Percentiles rank a stretch among this genome's conserved stretches.
phyloP scores from a whole-genome alignment of 2,329 filamentous ascomycete species.

The Ophiostoma ips region DNA sequence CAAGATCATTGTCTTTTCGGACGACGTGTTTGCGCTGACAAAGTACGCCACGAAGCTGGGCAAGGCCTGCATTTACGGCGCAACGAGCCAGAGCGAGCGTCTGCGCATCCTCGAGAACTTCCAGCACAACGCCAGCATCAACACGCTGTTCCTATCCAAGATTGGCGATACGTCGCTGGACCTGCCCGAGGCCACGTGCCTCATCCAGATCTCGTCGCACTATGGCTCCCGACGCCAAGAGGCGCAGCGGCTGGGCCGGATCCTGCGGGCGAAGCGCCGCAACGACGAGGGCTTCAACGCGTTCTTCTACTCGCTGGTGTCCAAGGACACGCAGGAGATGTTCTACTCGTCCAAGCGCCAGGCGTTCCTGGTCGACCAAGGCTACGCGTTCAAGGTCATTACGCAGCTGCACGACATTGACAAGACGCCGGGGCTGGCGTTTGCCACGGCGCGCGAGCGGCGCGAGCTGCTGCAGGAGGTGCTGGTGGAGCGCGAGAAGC shows the following conservation, averaged over 20 bases:
- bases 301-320: conserved; percentile 96
- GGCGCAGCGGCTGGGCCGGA: conserved; percentile 82
- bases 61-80: conserved; percentile 86
- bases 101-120: conserved; percentile 85
- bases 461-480: conserved; percentile 81
- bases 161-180: conserved; percentile 98
- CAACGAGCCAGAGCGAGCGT: conserved; percentile 73
- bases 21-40: conserved; percentile 87
- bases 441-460: conserved; percentile 63
- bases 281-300: conserved; percentile 99
- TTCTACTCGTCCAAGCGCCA: conserved; percentile 93
- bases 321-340: conserved; percentile 97
- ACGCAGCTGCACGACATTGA: conserved; percentile 89
- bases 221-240: conserved; percentile 95
- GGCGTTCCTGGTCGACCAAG: conserved; percentile 93
- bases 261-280: conserved; percentile 83
- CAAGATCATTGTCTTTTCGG: conserved; percentile 96
- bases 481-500: conserved; percentile 55
- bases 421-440: conserved; percentile 65
- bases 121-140: conserved; percentile 78
- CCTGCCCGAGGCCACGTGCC: conserved; percentile 84
- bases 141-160: conserved; percentile 91
- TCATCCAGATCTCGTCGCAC: conserved; percentile 95
- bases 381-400: conserved; percentile 98
- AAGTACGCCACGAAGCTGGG: conserved; percentile 70